Evolutionary conservation across 2,329 filamentous ascomycete species (phyloP).

Genomic region (Verticillium isaacii): DNA sequence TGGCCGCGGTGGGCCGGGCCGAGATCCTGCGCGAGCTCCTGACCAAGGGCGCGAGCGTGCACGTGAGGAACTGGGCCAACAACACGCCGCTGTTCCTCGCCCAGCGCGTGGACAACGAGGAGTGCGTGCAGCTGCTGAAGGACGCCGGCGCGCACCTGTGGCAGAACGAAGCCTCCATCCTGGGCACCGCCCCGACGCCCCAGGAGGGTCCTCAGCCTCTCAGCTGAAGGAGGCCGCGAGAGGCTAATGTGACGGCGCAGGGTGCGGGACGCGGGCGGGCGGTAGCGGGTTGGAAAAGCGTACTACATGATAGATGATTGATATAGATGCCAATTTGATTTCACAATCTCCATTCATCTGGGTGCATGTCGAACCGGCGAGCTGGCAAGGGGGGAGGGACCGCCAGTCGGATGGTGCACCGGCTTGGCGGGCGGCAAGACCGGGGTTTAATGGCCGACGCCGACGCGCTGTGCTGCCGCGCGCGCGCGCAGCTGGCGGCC

Average conservation of each 20-base stretch:
- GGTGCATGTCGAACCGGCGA: not conserved
- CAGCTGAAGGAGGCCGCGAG: not conserved
- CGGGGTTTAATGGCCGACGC: not conserved
- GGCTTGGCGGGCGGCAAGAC: not conserved
- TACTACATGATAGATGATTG: not conserved
- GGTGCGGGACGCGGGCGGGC: not conserved
- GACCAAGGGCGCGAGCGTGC: conserved; percentile 59
- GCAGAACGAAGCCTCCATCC: conserved; percentile 27
- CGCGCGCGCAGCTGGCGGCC: not conserved
- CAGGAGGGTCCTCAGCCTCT: not conserved
- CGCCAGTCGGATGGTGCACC: not conserved
- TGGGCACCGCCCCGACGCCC: conserved; percentile 6
- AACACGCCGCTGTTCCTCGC: conserved; percentile 64
- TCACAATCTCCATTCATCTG: not conserved
- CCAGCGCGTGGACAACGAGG: conserved; percentile 49
- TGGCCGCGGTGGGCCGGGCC: conserved; percentile 51
- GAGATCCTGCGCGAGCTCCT: conserved; percentile 57
- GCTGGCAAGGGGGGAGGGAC: not conserved
- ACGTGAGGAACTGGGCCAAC: conserved; percentile 59
- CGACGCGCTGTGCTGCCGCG: not conserved
- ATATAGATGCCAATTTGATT: not conserved
- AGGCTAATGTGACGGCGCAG: not conserved
- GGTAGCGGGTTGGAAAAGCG: not conserved
- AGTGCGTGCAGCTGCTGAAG: conserved; percentile 48
- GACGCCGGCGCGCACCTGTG: conserved; percentile 58